phyloP scores from a whole-genome alignment of 2,329 filamentous ascomycete species.

The Clarireedia hainanense region DNA sequence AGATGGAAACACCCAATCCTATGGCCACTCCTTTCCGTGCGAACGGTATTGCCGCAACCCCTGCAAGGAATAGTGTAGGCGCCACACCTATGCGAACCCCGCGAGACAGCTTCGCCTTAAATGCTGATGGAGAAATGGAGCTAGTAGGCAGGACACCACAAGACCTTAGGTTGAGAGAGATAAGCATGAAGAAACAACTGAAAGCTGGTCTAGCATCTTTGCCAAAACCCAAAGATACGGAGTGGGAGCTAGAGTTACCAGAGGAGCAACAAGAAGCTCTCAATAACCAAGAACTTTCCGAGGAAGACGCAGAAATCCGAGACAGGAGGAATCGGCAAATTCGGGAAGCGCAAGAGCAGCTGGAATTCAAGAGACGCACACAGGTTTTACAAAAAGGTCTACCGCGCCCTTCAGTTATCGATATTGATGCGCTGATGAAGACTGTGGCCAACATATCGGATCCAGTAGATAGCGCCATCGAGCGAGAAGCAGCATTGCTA shows the following conservation, averaged over 20 bases:
- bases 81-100: conserved; percentile 84
- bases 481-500: conserved; percentile 68
- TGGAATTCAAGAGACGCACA: conserved; percentile 75
- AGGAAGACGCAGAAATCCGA: conserved; percentile 59
- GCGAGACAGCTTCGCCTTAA: conserved; percentile 79
- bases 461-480: conserved; percentile 61
- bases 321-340: conserved; percentile 72
- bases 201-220: conserved; percentile 69
- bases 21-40: conserved; percentile 79
- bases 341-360: conserved; percentile 57
- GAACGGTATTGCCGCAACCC: conserved; percentile 60
- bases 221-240: conserved; percentile 85
- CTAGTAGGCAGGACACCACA: conserved; percentile 67
- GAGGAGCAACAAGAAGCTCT: conserved; percentile 64
- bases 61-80: conserved; percentile 50
- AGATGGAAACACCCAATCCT: conserved; percentile 87
- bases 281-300: conserved; percentile 42
- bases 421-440: conserved; percentile 61
- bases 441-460: conserved; percentile 53
- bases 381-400: conserved; percentile 84
- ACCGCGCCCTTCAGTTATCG: conserved; percentile 66
- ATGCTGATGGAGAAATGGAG: conserved; percentile 58
- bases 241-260: conserved; percentile 89
- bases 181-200: conserved; percentile 60
- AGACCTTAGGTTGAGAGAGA: conserved; percentile 65